Conservation (phyloP, 345 rosid genomes). For the Brassica napus region Da-Ae NC_063449.1:47786001-47786500, state of each 20-base stretch:
- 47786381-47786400: conserved; percentile 79
- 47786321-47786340: conserved; percentile 69
- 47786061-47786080: conserved; percentile 6
- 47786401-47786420: conserved; percentile 25
- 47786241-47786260: conserved; percentile 11
- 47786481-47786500: conserved; percentile 7
- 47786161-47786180: conserved; percentile 94
- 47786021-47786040: conserved; percentile 16
- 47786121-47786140: conserved; percentile 91
- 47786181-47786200: conserved; percentile 99
- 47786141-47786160: conserved; percentile 98
- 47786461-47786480: not conserved
- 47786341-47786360: conserved; percentile 77
- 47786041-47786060: conserved; percentile 3
- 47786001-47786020: conserved; percentile 46
- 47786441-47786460: not conserved
- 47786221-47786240: conserved; percentile 14
- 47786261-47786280: conserved; percentile 6
- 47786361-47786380: conserved; percentile 93
- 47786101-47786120: conserved; percentile 89
- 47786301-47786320: conserved; percentile 97
- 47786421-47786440: conserved; percentile 27
- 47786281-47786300: conserved; percentile 75
- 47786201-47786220: conserved; percentile 63
- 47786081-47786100: conserved; percentile 50